Conservation (phyloP, 2,329 filamentous ascomycete genomes). For the Neurospora sp. region DNA sequence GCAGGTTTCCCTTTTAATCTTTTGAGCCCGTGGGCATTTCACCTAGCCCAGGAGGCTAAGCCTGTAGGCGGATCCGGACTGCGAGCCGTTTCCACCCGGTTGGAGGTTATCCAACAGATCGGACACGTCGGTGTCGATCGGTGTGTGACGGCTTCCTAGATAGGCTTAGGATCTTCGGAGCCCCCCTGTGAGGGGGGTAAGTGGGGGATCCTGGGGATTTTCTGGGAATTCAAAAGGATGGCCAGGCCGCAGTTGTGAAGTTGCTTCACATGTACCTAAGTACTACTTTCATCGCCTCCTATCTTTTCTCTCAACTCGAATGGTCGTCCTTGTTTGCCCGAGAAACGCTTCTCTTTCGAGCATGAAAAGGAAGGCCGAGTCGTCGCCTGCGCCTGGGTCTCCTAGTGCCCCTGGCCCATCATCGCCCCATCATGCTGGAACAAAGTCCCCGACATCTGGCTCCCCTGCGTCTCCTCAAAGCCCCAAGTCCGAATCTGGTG, state of each 20-base stretch:
- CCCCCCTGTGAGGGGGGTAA: not conserved
- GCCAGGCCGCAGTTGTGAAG: not conserved
- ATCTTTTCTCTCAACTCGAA: not conserved
- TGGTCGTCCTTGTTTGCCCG: not conserved
- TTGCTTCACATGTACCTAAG: not conserved
- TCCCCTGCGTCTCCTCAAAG: not conserved
- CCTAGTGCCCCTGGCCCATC: too few relatives aligned
- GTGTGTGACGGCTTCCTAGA: not conserved
- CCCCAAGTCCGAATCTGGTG: not conserved
- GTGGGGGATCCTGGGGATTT: not conserved
- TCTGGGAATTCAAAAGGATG: not conserved
- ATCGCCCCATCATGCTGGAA: too few relatives aligned
- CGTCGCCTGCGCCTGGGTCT: too few relatives aligned
- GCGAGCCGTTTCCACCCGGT: too few relatives aligned
- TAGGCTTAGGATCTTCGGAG: not conserved
- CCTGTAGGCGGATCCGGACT: not conserved
- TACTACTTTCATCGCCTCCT: not conserved
- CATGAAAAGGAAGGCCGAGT: not conserved
- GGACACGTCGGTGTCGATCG: not conserved
- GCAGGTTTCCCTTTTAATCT: too few relatives aligned
- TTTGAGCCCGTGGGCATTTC: too few relatives aligned
- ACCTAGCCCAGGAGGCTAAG: too few relatives aligned
- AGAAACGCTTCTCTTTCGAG: not conserved
- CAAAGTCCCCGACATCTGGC: too few relatives aligned
- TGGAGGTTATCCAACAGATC: not conserved